Evolutionary conservation across 495 filamentous ascomycete species (phyloP).

Genomic region (Hypoxylon crocopeplum): DNA sequence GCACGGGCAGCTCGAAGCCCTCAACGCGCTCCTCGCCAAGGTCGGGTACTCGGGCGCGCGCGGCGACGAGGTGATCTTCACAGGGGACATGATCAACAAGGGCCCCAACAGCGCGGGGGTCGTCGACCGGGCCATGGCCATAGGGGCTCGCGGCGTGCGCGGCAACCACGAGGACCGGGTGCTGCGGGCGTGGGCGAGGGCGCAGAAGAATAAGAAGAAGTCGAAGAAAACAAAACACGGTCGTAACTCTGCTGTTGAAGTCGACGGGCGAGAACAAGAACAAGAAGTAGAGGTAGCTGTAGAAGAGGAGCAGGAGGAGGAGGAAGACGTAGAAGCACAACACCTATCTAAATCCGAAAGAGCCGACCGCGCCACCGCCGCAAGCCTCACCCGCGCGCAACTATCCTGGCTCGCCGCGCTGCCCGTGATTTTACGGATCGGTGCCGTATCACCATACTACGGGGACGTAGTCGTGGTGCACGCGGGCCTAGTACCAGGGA

Average conservation of each 20-base stretch:
- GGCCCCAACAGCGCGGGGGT: conserved; percentile 85
- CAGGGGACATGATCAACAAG: conserved; percentile 87
- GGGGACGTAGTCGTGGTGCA: conserved; percentile 77
- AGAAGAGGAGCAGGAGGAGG: conserved; percentile 15
- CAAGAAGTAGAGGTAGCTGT: conserved; percentile 6
- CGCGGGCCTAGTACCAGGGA: conserved; percentile 78
- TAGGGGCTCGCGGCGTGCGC: conserved; percentile 79
- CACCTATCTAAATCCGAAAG: conserved; percentile 3
- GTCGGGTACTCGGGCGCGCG: conserved; percentile 63
- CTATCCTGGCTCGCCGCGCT: conserved; percentile 71
- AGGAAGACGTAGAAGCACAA: conserved; percentile 11
- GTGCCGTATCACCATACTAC: conserved; percentile 58
- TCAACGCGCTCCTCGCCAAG: conserved; percentile 71
- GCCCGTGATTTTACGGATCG: conserved; percentile 77
- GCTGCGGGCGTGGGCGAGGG: conserved; percentile 51
- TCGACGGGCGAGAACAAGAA: conserved; percentile 2
- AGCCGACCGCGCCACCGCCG: conserved; percentile 43
- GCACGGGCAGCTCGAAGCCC: conserved; percentile 77
- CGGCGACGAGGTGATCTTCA: conserved; percentile 79
- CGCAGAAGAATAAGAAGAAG: conserved; percentile 15
- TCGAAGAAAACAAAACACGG: background rate
- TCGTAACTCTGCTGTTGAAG: background rate
- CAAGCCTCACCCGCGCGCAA: conserved; percentile 56
- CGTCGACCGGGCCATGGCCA: conserved; percentile 70
- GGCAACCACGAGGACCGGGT: conserved; percentile 94